Percentiles rank a stretch among this genome's conserved stretches.
Conservation (phyloP, 441 rosid species). For the Biscutella laevigata region DNA sequence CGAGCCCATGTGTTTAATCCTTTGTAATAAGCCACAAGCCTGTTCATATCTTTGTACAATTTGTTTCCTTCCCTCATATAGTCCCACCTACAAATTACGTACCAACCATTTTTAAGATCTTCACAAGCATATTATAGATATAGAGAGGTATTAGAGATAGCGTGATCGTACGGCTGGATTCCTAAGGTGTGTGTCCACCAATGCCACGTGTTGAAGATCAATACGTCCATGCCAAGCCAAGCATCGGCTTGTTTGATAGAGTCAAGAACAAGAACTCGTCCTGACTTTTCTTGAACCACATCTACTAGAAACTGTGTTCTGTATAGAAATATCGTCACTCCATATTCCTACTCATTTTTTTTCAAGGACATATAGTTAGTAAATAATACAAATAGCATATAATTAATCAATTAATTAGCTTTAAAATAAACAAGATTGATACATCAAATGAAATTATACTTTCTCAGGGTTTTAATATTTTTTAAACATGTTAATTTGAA, state of each 20-base stretch:
- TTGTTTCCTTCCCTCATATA: conserved; percentile 44
- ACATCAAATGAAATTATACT: neutral
- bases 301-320: conserved; percentile 41
- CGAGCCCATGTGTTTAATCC: conserved; percentile 65
- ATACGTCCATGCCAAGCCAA: conserved; percentile 42
- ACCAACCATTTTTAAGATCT: neutral
- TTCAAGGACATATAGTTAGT: neutral
- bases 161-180: conserved; percentile 38
- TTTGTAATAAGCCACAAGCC: conserved; percentile 52
- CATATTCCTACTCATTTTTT: conserved; percentile 28
- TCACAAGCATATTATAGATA: neutral
- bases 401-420: neutral
- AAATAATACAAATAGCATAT: neutral
- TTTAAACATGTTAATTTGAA: neutral
- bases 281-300: conserved; percentile 27
- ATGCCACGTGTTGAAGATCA: conserved; percentile 46
- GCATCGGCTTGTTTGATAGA: conserved; percentile 37
- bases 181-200: conserved; percentile 46
- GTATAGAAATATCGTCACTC: conserved; percentile 31
- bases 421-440: neutral
- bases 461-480: neutral
- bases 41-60: conserved; percentile 53
- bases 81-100: conserved; percentile 31
- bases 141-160: neutral
- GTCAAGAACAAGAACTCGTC: conserved; percentile 37